Percentiles rank a stretch among this genome's conserved stretches.
Evolutionary conservation across 75 land plant species (phyloP).

Genomic region (Isoetes taiwanensis): DNA sequence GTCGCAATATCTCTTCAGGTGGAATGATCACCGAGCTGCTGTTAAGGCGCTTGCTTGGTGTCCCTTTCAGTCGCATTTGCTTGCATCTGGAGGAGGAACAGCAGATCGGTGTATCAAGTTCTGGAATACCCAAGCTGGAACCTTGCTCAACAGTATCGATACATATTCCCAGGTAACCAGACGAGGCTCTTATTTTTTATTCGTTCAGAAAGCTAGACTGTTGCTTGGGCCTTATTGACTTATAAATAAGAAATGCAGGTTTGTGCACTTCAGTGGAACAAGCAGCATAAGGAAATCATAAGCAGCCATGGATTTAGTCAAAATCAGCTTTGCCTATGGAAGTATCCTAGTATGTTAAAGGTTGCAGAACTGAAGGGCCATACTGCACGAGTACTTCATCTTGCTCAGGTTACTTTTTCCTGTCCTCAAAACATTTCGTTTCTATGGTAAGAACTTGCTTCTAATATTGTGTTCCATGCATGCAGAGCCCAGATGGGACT

Average conservation of each 20-base stretch:
- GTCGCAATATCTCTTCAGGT: too few relatives aligned
- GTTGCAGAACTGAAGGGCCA: conserved; percentile 39
- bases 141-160: conserved; percentile 34
- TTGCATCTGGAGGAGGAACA: conserved; percentile 75
- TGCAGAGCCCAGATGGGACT: conserved; percentile 63
- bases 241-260: conserved; percentile 22
- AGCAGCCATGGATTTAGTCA: conserved; percentile 51
- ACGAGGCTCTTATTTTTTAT: background rate
- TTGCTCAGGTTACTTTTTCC: conserved; percentile 33
- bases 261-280: conserved; percentile 58
- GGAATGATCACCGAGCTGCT: conserved; percentile 41
- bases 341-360: conserved; percentile 61
- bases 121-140: conserved; percentile 64
- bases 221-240: background rate
- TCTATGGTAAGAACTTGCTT: background rate
- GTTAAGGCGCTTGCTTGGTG: conserved; percentile 77
- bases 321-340: conserved; percentile 47
- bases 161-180: conserved; percentile 40
- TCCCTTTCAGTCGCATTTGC: conserved; percentile 34
- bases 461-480: background rate
- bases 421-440: background rate
- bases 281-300: conserved; percentile 53
- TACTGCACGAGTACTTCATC: conserved; percentile 37
- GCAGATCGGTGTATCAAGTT: conserved; percentile 52
- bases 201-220: background rate